Conservation (phyloP, 805 yeast species). For the Teunomyces panamensis region DNA sequence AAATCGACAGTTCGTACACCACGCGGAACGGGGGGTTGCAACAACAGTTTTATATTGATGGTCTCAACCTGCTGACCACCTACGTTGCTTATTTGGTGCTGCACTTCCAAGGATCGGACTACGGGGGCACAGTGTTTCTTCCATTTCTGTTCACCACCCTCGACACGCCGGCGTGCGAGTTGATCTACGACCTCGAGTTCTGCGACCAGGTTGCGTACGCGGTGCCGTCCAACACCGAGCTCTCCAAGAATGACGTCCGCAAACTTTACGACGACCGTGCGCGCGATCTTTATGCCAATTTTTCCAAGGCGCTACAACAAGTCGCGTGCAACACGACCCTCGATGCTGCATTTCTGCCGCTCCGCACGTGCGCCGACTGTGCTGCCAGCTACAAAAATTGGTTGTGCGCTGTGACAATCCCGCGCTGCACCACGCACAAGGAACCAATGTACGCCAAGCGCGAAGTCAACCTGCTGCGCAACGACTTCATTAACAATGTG, state of each 20-base stretch:
- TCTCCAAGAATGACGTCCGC: constrained; percentile 15
- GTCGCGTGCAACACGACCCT: constrained; percentile 68
- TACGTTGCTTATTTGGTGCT: constrained; percentile 66
- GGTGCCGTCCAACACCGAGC: constrained; percentile 53
- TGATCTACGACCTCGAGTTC: constrained; percentile 71
- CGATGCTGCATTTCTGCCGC: constrained; percentile 70
- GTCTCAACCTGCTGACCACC: constrained; percentile 55
- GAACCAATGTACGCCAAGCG: constrained; percentile 46
- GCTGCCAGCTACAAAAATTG: constrained; percentile 69
- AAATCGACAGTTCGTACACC: constrained; percentile 37
- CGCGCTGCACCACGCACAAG: constrained; percentile 67
- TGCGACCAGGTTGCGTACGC: constrained; percentile 84
- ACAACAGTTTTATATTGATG: constrained; percentile 61
- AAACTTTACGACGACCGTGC: constrained; percentile 66
- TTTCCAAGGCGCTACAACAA: constrained; percentile 72
- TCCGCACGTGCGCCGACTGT: constrained; percentile 74
- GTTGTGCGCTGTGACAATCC: constrained; percentile 87
- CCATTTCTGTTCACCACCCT: constrained; percentile 58
- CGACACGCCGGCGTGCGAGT: constrained; percentile 57
- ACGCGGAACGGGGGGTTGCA: constrained; percentile 46
- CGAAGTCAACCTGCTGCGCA: constrained; percentile 54
- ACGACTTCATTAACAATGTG: constrained; percentile 48
- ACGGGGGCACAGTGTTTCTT: constrained; percentile 65
- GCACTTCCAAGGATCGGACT: constrained; percentile 36
- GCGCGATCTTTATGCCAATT: constrained; percentile 52